Evolutionary conservation across 352 stramenopile species (phyloP).

Genomic region (Phytophthora fragariaefolia): DNA sequence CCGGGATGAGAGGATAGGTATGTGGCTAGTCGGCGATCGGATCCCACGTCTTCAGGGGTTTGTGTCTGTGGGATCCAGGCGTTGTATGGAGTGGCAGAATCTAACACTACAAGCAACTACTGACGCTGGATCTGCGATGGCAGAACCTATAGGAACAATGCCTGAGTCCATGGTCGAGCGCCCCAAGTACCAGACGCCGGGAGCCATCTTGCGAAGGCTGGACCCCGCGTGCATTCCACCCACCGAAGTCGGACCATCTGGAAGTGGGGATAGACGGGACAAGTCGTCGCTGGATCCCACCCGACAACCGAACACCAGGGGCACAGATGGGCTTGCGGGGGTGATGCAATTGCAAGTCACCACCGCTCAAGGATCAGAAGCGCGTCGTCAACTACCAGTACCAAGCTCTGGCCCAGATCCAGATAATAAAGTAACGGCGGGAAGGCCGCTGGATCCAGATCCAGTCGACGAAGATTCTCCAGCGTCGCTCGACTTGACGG

Average conservation of each 20-base stretch:
- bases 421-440: too few relatives aligned
- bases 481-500: too few relatives aligned
- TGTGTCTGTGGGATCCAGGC: too few relatives aligned
- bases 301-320: background rate
- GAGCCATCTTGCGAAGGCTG: background rate
- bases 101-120: too few relatives aligned
- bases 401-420: too few relatives aligned
- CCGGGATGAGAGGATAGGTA: background rate
- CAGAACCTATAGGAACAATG: background rate
- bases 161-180: background rate
- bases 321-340: too few relatives aligned
- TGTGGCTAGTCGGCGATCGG: slow-evolving; percentile 13
- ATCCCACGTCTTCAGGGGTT: slow-evolving; percentile 6
- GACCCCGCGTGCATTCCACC: background rate
- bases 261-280: background rate
- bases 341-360: too few relatives aligned
- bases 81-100: slow-evolving; percentile 21
- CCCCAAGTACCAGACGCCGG: background rate
- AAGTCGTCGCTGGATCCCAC: background rate
- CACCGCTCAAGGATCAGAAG: too few relatives aligned
- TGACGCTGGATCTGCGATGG: background rate
- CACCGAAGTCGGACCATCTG: background rate
- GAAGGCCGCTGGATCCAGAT: too few relatives aligned
- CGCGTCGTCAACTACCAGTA: too few relatives aligned
- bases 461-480: too few relatives aligned